Evolutionary conservation across 805 yeast species (phyloP).

Genomic region (Spathaspora gorwiae): DNA sequence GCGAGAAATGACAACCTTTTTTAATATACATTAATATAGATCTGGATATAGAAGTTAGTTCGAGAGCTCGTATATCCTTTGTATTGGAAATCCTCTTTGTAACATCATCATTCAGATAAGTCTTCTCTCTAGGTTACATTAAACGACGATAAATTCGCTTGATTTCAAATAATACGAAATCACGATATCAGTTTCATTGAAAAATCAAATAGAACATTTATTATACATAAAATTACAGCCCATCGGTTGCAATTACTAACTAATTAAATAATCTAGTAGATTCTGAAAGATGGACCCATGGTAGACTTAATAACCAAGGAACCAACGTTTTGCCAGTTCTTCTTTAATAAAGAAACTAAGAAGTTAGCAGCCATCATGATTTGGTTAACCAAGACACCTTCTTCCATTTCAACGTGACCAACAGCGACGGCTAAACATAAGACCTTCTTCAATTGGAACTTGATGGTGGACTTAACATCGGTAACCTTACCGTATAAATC

Average conservation of each 20-base stretch:
- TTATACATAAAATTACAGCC: neutral
- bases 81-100: no score
- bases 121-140: no score
- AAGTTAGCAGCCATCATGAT: slow-evolving; percentile 98
- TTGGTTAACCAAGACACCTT: slow-evolving; percentile 93
- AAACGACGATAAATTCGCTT: no score
- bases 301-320: slow-evolving; percentile 97
- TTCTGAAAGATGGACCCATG: slow-evolving; percentile 99
- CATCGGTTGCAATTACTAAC: neutral
- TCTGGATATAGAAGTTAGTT: no score
- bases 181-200: neutral
- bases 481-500: slow-evolving; percentile 93
- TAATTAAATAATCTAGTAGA: slow-evolving; percentile 57
- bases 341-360: slow-evolving; percentile 98
- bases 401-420: slow-evolving; percentile 99
- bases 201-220: neutral
- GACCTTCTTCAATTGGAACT: slow-evolving; percentile 99
- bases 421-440: slow-evolving; percentile 99
- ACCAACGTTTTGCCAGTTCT: slow-evolving; percentile 99
- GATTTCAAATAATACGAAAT: no score
- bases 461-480: slow-evolving; percentile 98
- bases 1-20: no score
- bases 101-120: no score
- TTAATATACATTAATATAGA: no score
- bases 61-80: no score